These are phyloP conservation scores for Cyberlindnera nakhonratchasimensis DNA, from an alignment of 805 yeast genomes.

Conservation along the genomic window DNA sequence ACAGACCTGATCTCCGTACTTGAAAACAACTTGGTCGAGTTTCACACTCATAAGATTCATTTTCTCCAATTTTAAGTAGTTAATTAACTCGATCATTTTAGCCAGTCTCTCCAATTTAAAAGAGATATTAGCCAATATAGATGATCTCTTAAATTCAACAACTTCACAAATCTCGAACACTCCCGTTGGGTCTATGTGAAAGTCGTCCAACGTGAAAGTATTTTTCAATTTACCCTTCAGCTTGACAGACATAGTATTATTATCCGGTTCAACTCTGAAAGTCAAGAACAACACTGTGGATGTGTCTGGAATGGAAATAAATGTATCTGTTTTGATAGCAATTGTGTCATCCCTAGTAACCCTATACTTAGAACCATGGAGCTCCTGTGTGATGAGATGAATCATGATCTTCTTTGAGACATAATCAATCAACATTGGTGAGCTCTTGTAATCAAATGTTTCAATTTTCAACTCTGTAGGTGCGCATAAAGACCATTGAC, in stretches of 20 bases:
- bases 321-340: conserved; percentile 33
- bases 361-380: conserved; percentile 10
- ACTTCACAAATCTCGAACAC: conserved; percentile 21
- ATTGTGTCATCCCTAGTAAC: conserved; percentile 19
- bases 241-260: conserved; percentile 29
- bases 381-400: conserved; percentile 17
- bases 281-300: conserved; percentile 33
- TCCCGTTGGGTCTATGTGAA: conserved; percentile 20
- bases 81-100: conserved; percentile 25
- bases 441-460: conserved; percentile 27
- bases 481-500: conserved; percentile 12
- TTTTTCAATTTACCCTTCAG: conserved; percentile 33
- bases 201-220: conserved; percentile 18
- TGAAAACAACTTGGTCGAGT: conserved; percentile 26
- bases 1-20: conserved; percentile 24
- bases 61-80: conserved; percentile 21
- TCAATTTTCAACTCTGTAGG: conserved; percentile 13
- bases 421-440: conserved; percentile 13
- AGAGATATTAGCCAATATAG: conserved; percentile 16
- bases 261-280: conserved; percentile 24
- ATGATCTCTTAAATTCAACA: conserved; percentile 18
- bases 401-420: conserved; percentile 21
- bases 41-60: conserved; percentile 25
- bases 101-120: conserved; percentile 22
- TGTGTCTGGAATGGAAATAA: conserved; percentile 36